Conservation (phyloP, 495 filamentous ascomycete genomes). For the Bathelium albidoporum region DNA sequence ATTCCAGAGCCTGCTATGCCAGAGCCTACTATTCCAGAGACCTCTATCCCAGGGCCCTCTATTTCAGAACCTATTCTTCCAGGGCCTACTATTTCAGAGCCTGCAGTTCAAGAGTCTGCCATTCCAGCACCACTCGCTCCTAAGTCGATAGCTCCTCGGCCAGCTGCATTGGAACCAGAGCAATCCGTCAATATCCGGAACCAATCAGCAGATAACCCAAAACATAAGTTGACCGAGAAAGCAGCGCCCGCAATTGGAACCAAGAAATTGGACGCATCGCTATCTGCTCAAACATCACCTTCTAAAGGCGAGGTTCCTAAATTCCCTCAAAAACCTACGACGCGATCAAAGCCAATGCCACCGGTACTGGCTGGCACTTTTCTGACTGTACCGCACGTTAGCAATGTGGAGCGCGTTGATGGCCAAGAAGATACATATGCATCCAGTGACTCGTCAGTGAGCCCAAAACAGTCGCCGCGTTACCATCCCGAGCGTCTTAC, state of each 20-base stretch:
- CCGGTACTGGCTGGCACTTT: background rate
- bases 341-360: background rate
- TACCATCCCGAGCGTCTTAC: background rate
- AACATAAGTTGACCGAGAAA: background rate
- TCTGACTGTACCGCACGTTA: background rate
- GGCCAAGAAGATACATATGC: background rate
- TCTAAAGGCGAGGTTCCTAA: background rate
- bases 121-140: background rate
- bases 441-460: background rate
- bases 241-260: background rate
- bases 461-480: background rate
- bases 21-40: background rate
- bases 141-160: no score
- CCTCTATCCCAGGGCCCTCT: background rate
- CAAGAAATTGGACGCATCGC: background rate
- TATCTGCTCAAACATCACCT: background rate
- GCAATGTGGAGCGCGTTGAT: background rate
- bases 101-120: background rate
- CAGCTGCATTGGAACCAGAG: background rate
- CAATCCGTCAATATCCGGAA: background rate
- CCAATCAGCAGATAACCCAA: background rate
- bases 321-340: background rate
- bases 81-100: background rate
- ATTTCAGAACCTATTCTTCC: background rate
- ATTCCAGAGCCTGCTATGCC: background rate